A percentile compares a stretch with the other conserved stretches of the same genome.
These are phyloP conservation scores for Volvox africanus DNA, from an alignment of 139 green algal species.

Conservation along the genomic window DNA sequence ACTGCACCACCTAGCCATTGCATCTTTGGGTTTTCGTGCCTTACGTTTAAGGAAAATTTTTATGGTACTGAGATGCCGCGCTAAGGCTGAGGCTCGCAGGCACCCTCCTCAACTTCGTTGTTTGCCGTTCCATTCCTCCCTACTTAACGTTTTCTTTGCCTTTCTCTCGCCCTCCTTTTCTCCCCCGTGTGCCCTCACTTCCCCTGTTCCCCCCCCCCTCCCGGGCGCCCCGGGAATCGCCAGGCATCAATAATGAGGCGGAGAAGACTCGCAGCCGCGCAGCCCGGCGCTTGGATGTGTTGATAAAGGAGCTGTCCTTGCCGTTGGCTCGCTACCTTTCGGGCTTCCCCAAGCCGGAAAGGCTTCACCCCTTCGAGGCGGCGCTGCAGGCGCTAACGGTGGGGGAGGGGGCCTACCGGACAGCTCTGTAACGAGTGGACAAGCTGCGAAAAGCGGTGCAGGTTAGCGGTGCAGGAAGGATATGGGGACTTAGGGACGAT, in stretches of 20 bases:
- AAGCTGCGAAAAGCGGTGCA: conserved; percentile 73
- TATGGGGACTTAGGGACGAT: too few species aligned
- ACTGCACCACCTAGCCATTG: too few species aligned
- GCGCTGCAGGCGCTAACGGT: conserved; percentile 93
- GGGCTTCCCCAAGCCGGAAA: conserved; percentile 73
- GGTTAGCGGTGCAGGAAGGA: conserved; percentile 19
- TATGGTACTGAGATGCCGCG: too few species aligned
- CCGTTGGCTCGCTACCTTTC: conserved; percentile 76
- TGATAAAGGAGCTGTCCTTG: conserved; percentile 82
- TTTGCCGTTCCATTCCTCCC: background rate
- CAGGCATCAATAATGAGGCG: conserved; percentile 80
- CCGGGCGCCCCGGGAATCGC: background rate
- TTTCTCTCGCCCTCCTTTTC: background rate
- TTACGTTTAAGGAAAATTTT: too few species aligned
- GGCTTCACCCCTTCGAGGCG: conserved; percentile 92
- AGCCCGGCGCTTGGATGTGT: conserved; percentile 77
- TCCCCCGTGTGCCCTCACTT: too few species aligned
- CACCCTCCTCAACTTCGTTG: too few species aligned
- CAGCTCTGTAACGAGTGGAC: conserved; percentile 71
- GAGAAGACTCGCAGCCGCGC: conserved; percentile 78
- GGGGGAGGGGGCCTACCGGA: conserved; percentile 56
- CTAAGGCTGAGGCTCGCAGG: background rate
- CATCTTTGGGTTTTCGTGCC: too few species aligned
- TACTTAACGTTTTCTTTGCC: background rate
- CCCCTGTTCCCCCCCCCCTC: background rate